A percentile compares a stretch with the other conserved stretches of the same genome.
These are phyloP conservation scores for Giardia muris DNA, from an alignment of 208 protist species.

Conservation along the genomic window DNA sequence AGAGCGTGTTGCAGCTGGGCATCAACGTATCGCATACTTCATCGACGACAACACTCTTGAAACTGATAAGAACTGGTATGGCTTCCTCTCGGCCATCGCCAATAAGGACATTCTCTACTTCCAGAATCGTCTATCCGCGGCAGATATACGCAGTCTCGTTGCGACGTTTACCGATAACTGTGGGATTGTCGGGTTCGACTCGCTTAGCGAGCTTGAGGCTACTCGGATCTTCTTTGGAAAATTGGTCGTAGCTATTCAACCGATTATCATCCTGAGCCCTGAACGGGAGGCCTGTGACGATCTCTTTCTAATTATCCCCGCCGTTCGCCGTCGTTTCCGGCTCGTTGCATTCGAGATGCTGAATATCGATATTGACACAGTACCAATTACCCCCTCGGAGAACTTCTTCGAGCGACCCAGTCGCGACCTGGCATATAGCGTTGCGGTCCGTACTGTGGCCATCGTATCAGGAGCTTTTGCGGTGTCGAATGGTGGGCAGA, in stretches of 20 bases:
- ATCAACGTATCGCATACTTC: neutral
- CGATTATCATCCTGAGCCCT: neutral
- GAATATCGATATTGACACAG: neutral
- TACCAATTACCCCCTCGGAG: neutral
- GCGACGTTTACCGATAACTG: neutral
- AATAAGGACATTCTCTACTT: neutral
- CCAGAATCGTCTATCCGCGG: neutral
- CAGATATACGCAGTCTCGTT: neutral
- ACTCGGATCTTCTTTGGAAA: neutral
- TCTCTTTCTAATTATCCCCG: neutral
- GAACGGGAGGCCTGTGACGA: neutral
- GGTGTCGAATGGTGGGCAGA: neutral
- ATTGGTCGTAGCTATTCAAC: neutral
- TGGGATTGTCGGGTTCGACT: neutral
- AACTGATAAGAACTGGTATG: neutral
- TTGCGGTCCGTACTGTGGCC: neutral
- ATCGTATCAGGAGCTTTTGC: neutral
- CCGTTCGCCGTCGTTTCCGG: neutral
- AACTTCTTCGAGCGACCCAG: neutral
- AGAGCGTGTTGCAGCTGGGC: neutral
- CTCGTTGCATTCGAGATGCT: neutral
- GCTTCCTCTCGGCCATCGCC: neutral
- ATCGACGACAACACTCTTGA: neutral
- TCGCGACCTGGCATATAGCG: neutral
- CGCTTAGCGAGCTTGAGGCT: neutral